These are phyloP conservation scores for Auxenochlorella protothecoides DNA, from an alignment of 139 green algal genomes.

Conservation along the genomic window DNA sequence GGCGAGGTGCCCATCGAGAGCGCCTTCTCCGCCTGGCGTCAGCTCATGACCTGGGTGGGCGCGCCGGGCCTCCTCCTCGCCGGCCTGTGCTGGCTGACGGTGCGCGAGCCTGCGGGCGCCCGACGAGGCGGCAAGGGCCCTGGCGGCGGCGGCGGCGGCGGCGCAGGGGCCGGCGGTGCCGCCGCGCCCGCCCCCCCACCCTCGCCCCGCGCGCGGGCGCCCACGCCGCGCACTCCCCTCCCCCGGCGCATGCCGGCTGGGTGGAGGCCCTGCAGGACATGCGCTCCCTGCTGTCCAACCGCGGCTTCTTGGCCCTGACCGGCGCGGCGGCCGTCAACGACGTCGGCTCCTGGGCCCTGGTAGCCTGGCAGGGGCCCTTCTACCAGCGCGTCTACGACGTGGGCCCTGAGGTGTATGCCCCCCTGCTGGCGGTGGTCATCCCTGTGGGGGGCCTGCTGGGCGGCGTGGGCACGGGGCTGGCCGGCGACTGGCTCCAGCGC, in stretches of 20 bases:
- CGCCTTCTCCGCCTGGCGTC: slow-evolving; percentile 54
- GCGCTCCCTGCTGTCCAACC: slow-evolving; percentile 26
- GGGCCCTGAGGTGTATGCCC: slow-evolving; percentile 55
- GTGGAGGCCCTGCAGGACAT: slow-evolving; percentile 10
- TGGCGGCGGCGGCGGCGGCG: neutral
- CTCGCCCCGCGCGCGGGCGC: neutral
- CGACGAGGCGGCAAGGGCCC: neutral
- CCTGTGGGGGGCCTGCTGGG: slow-evolving; percentile 76
- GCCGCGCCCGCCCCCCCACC: neutral
- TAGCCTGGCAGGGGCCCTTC: slow-evolving; percentile 82
- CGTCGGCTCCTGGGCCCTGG: slow-evolving; percentile 71
- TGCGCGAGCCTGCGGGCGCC: slow-evolving; percentile 35
- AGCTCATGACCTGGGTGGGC: slow-evolving; percentile 52
- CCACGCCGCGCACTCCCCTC: neutral
- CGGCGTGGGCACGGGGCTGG: slow-evolving; percentile 59
- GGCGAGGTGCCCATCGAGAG: neutral
- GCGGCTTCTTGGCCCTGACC: slow-evolving; percentile 55
- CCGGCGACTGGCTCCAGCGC: slow-evolving; percentile 59
- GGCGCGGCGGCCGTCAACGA: slow-evolving; percentile 75
- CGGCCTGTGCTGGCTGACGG: slow-evolving; percentile 37
- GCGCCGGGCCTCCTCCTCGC: slow-evolving; percentile 53
- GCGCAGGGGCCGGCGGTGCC: neutral
- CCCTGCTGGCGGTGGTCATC: slow-evolving; percentile 70
- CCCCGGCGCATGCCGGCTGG: neutral
- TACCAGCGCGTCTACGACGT: slow-evolving; percentile 77